These are phyloP conservation scores for Exidia glandulosa DNA, from an alignment of 768 basidiomycete species.

Conservation along the genomic window DNA sequence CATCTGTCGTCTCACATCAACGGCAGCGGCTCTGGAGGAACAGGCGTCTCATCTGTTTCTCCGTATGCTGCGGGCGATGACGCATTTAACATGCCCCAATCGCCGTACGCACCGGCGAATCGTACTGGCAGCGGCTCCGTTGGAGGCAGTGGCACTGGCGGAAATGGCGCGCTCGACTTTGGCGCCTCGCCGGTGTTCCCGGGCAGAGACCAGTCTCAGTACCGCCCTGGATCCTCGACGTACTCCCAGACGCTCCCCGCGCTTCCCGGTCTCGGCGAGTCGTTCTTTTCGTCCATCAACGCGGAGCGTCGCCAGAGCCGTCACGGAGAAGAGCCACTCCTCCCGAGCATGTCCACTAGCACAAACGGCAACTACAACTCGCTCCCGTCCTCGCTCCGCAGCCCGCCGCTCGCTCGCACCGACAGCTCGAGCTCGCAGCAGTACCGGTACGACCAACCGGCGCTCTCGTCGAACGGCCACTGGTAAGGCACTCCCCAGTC, in stretches of 20 bases:
- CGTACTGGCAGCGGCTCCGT: not conserved
- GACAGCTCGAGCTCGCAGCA: not conserved
- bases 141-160: not conserved
- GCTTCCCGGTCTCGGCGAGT: not conserved
- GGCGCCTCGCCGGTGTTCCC: not conserved
- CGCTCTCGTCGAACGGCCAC: not conserved
- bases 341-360: not conserved
- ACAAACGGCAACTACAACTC: not conserved
- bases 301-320: not conserved
- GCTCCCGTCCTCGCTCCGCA: not conserved
- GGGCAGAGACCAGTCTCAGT: not conserved
- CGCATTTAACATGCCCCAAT: not conserved
- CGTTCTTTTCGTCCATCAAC: not conserved
- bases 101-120: not conserved
- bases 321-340: not conserved
- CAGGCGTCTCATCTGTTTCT: not conserved
- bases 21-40: not conserved
- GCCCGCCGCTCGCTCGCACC: not conserved
- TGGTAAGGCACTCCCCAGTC: not conserved
- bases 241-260: not conserved
- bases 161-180: not conserved
- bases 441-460: not conserved
- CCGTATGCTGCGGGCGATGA: not conserved
- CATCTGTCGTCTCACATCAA: not conserved
- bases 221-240: not conserved